These are phyloP conservation scores for Stromatinia cepivora DNA, from an alignment of 2,329 filamentous ascomycete species.

Conservation along the genomic window DNA sequence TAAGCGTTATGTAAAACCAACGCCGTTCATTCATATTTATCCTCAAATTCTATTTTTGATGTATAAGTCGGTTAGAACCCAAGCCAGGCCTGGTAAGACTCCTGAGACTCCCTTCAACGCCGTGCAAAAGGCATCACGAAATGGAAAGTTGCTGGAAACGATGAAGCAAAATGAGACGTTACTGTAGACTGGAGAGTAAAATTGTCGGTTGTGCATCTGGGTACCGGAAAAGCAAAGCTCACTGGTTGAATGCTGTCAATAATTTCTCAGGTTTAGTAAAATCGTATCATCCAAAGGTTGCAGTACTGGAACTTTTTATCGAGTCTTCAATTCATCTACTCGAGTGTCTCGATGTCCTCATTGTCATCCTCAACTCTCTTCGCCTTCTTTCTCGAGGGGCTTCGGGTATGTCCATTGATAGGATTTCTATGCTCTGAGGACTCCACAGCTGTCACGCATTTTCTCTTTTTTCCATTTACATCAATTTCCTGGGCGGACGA, in stretches of 20 bases:
- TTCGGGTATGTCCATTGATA: not conserved
- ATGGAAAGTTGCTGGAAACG: not conserved
- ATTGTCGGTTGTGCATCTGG: not conserved
- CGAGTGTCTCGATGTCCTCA: not conserved
- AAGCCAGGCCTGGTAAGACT: not conserved
- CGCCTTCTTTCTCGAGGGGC: slow-evolving; percentile 1
- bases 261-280: not conserved
- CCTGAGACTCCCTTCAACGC: not conserved
- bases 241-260: too few relatives aligned
- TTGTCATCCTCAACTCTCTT: not conserved
- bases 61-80: not conserved
- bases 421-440: not conserved
- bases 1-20: not conserved
- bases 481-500: not conserved
- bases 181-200: not conserved
- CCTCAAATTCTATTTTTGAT: not conserved
- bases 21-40: not conserved
- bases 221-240: not conserved
- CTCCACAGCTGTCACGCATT: not conserved
- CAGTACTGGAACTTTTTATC: not conserved
- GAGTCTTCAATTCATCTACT: not conserved
- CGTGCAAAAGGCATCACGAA: not conserved
- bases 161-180: not conserved
- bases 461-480: not conserved
- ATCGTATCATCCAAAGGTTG: not conserved